Percentiles rank a stretch among this genome's conserved stretches.
phyloP scores from a whole-genome alignment of 345 rosid species.

The Cardiospermum halicacabum region DNA sequence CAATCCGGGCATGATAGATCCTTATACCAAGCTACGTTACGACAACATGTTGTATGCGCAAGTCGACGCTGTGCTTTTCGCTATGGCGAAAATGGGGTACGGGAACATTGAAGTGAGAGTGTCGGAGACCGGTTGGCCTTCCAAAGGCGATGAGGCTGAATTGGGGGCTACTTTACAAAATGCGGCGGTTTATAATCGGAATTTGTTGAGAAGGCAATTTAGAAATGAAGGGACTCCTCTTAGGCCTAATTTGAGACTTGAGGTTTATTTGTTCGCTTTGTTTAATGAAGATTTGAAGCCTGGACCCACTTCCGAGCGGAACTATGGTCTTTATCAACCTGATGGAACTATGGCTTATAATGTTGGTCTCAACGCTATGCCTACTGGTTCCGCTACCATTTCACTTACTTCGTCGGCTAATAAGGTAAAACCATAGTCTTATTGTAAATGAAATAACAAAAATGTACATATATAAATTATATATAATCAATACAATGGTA shows the following conservation, averaged over 20 bases:
- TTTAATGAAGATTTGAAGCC: conserved; percentile 93
- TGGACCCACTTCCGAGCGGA: conserved; percentile 87
- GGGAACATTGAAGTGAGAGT: conserved; percentile 66
- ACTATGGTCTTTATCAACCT: conserved; percentile 85
- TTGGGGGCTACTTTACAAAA: conserved; percentile 62
- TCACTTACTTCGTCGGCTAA: conserved; percentile 74
- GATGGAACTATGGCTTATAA: conserved; percentile 84
- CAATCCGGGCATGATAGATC: conserved; percentile 83
- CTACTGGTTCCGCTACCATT: conserved; percentile 45
- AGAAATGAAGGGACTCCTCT: conserved; percentile 77
- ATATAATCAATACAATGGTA: no score
- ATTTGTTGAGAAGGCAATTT: conserved; percentile 65
- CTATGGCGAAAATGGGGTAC: conserved; percentile 66
- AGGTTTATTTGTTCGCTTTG: conserved; percentile 80
- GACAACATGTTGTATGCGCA: conserved; percentile 97
- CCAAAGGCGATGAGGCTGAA: conserved; percentile 74
- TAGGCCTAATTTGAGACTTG: conserved; percentile 58
- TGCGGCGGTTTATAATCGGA: conserved; percentile 71
- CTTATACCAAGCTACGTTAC: conserved; percentile 60
- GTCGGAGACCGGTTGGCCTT: conserved; percentile 98
- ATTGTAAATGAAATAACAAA: neutral
- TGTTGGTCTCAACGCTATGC: conserved; percentile 65
- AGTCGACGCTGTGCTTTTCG: conserved; percentile 75
- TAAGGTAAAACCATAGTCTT: conserved; percentile 46
- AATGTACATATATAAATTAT: neutral